A percentile compares a stretch with the other conserved stretches of the same genome.
Conservation (phyloP, 352 stramenopile genomes). For the Blastocystis sp. region DNA sequence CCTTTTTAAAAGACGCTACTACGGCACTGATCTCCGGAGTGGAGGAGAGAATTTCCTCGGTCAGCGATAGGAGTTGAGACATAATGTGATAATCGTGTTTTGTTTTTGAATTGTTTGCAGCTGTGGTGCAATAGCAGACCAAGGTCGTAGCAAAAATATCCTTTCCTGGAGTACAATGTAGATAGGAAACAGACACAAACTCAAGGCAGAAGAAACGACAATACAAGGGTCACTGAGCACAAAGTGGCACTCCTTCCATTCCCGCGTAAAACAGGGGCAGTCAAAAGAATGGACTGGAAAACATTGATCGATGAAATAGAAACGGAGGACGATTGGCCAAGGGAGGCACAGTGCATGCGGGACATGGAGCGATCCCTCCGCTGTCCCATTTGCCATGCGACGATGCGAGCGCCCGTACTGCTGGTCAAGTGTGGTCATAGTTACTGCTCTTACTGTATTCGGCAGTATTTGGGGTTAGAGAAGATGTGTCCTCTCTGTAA, state of each 20-base stretch:
- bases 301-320: slow-evolving; percentile 18
- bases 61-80: neutral
- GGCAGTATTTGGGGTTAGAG: slow-evolving; percentile 8
- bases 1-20: slow-evolving; percentile 42
- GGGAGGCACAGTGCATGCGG: neutral
- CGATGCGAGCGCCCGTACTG: slow-evolving; percentile 21
- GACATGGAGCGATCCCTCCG: slow-evolving; percentile 13
- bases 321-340: slow-evolving; percentile 40
- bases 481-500: slow-evolving; percentile 48
- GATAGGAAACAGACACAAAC: no score
- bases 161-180: no score
- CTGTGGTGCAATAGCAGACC: no score
- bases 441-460: slow-evolving; percentile 52
- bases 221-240: no score
- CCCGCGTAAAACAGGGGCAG: no score
- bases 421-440: slow-evolving; percentile 43
- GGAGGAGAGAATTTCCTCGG: neutral
- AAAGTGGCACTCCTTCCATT: no score
- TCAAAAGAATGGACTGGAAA: slow-evolving; percentile 11
- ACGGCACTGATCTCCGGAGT: slow-evolving; percentile 1
- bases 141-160: no score
- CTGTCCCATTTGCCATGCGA: slow-evolving; percentile 46
- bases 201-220: no score
- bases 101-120: no score
- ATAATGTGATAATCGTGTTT: neutral